Conservation (phyloP, 768 basidiomycete genomes). For the Lentinula sp. region DNA sequence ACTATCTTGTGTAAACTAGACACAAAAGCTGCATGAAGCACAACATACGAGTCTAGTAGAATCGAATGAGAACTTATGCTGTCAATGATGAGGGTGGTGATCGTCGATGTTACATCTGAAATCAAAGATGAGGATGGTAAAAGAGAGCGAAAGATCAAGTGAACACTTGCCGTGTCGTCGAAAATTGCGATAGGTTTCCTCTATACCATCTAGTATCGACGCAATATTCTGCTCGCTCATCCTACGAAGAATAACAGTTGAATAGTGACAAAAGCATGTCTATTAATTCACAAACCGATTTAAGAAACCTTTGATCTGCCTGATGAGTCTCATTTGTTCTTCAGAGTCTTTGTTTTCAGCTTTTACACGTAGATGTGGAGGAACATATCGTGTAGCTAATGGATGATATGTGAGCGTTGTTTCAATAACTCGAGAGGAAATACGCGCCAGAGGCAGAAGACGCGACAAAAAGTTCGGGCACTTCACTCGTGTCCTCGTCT, state of each 20-base stretch:
- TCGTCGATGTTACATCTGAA: constrained; percentile 74
- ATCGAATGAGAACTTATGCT: constrained; percentile 78
- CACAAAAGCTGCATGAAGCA: constrained; percentile 81
- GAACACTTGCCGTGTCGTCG: constrained; percentile 63
- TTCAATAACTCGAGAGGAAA: not conserved
- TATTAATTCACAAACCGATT: constrained; percentile 52
- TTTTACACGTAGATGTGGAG: constrained; percentile 65
- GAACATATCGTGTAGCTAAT: constrained; percentile 59
- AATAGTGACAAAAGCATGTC: not conserved
- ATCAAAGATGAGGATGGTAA: not conserved
- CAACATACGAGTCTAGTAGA: constrained; percentile 84
- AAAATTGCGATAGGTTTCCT: constrained; percentile 71
- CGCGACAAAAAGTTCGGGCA: not conserved
- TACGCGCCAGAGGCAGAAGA: constrained; percentile 9
- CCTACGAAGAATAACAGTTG: constrained; percentile 29
- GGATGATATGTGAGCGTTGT: constrained; percentile 3
- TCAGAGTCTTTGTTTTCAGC: constrained; percentile 26
- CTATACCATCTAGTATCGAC: constrained; percentile 65
- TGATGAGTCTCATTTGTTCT: constrained; percentile 49
- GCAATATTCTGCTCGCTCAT: constrained; percentile 89
- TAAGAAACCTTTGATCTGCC: constrained; percentile 80
- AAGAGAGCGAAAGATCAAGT: not conserved
- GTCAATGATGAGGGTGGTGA: constrained; percentile 72
- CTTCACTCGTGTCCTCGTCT: constrained; percentile 24
- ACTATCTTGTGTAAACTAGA: constrained; percentile 74